Evolutionary conservation across 176 grass and related monocot species (phyloP), one percentile per base, ranked within the genome.

Genomic region (Puya raimondii): DNA sequence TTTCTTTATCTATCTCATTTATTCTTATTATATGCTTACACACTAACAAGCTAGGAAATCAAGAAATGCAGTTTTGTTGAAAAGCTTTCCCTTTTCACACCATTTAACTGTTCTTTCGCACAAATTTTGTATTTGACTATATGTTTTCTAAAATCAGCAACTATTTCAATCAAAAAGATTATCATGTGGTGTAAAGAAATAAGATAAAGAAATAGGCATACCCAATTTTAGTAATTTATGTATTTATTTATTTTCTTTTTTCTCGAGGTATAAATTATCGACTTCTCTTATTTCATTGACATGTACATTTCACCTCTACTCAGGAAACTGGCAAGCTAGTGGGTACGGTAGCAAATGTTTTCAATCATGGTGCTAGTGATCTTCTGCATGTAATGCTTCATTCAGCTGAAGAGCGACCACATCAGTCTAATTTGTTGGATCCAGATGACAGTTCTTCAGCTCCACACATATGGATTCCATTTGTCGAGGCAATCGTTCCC

Each of bases 401-500:
- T 21, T 33, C 64, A 26, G 47, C 64, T 42, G 73, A 71, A 49
- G 76, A 70, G 47, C 61, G 16, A 33, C 25, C 15, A 80, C 25
- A 71, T 14, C 72, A 68, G 48, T 49, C 58, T 70, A 67, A 29
- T 74, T 69, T 73, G 75, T 72, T 63, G 69, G 69, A 67, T 64
- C 73, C 63, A 71, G 80, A 76, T 80, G 64, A 74, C 53, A 65
- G 20, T 66, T 84, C 74, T 42, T 77, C 68, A 71, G 74, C 73
- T 72, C 64, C 72, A 23, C 86, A 90, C 63, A 79, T 93, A 42
- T 93, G 87, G 86, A 85, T 99, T 74, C 94, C 94, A 49, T 99
- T 93, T 86, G 89, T 91, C 57, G 71, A 90, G 73, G 89, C 82
- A 76, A 99, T 93, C 87, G 94, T 91, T 67, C 86, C 89, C 72